Percentiles rank a stretch among this genome's conserved stretches.
Conservation (phyloP, 1,284 basidiomycete genomes). For the Agaricales sp. region DNA sequence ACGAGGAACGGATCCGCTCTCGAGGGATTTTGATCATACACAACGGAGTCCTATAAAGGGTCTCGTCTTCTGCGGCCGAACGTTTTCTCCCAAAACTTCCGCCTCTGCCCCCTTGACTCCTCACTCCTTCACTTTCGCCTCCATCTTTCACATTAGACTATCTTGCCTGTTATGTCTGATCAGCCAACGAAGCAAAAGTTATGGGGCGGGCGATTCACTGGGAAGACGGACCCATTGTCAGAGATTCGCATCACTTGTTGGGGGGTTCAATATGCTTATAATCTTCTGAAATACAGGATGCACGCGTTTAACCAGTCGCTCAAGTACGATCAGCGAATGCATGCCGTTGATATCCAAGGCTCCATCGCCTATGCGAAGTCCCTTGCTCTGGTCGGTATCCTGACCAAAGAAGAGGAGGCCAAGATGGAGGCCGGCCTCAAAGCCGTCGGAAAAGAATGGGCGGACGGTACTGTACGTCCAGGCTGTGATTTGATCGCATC, state of each 20-base stretch:
- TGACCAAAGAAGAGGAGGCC: slow-evolving; percentile 65
- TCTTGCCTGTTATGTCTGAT: slow-evolving; percentile 31
- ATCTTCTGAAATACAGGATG: slow-evolving; percentile 37
- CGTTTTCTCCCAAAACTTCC: slow-evolving; percentile 33
- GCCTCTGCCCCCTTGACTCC: neutral
- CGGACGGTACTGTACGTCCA: slow-evolving; percentile 45
- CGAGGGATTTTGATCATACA: slow-evolving; percentile 1
- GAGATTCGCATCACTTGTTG: slow-evolving; percentile 16
- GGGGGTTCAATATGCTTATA: slow-evolving; percentile 2
- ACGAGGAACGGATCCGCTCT: slow-evolving; percentile 1
- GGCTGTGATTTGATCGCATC: neutral
- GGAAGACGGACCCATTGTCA: slow-evolving; percentile 79
- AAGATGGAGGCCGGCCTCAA: slow-evolving; percentile 76
- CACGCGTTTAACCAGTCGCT: slow-evolving; percentile 94
- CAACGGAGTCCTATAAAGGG: neutral
- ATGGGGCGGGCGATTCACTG: slow-evolving; percentile 88
- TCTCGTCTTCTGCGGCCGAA: slow-evolving; percentile 1
- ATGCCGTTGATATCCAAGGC: slow-evolving; percentile 84
- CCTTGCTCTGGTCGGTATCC: slow-evolving; percentile 68
- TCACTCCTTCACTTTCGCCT: slow-evolving; percentile 4
- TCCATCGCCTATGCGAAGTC: slow-evolving; percentile 95
- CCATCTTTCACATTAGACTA: slow-evolving; percentile 4
- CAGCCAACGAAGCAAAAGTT: slow-evolving; percentile 70
- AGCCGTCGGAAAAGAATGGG: slow-evolving; percentile 82
- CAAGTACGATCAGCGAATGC: slow-evolving; percentile 91